Conservation (phyloP, 1,284 basidiomycete species). For the Sporisorium sorghi region DNA sequence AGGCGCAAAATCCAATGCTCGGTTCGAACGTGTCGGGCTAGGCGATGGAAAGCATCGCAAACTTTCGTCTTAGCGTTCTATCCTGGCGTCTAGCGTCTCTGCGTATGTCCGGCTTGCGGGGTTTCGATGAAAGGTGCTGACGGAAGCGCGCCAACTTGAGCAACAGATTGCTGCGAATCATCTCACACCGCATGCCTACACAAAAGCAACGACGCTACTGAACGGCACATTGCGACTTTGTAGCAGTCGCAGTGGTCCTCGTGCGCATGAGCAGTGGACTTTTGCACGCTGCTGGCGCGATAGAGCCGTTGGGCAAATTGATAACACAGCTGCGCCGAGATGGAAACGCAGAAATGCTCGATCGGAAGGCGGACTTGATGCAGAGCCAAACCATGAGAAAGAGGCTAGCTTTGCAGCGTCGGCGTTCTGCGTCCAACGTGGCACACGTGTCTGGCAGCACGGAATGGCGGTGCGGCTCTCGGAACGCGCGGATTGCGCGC, state of each 20-base stretch:
- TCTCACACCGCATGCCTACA: neutral
- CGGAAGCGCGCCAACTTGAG: neutral
- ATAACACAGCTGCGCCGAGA: too few species aligned
- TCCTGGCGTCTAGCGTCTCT: neutral
- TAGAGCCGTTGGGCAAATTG: neutral
- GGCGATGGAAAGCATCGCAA: neutral
- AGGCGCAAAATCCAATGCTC: too few species aligned
- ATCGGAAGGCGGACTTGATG: neutral
- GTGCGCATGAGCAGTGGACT: neutral
- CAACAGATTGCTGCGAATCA: neutral
- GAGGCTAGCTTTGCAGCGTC: neutral
- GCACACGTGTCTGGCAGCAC: neutral
- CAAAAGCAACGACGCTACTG: neutral
- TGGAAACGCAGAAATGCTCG: neutral
- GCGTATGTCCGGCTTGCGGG: neutral
- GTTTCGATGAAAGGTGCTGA: too few species aligned
- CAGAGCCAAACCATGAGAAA: neutral
- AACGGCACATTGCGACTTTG: neutral
- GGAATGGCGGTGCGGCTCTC: neutral
- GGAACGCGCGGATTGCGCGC: too few species aligned
- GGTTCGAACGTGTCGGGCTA: neutral
- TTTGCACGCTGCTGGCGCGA: too few species aligned
- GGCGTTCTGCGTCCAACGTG: too few species aligned
- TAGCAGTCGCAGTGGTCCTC: neutral
- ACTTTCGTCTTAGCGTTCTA: neutral